These are phyloP conservation scores for Gastrodia elata DNA, from an alignment of 106 monocot species.

Conservation along the genomic window DNA sequence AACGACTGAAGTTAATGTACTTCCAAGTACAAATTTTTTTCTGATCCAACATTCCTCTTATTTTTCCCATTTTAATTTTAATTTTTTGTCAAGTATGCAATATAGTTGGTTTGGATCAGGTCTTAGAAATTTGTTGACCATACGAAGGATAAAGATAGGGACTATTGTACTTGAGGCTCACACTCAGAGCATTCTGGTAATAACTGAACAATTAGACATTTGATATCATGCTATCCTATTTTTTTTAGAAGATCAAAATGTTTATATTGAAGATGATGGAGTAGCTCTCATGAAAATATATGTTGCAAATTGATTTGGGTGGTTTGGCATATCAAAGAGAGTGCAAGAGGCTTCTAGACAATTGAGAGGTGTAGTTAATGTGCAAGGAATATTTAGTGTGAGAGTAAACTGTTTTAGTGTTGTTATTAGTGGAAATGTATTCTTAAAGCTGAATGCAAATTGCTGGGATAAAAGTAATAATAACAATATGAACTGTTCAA, in stretches of 20 bases:
- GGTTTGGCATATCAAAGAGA: neutral
- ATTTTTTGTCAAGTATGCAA: too few species aligned
- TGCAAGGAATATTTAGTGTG: too few species aligned
- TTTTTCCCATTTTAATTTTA: too few species aligned
- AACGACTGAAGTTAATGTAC: too few species aligned
- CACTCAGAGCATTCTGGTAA: neutral
- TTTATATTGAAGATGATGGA: neutral
- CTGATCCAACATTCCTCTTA: too few species aligned
- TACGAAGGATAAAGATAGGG: too few species aligned
- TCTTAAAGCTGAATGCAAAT: neutral
- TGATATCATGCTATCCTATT: neutral
- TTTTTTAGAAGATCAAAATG: neutral
- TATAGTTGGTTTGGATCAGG: too few species aligned
- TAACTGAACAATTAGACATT: neutral
- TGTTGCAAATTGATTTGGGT: neutral
- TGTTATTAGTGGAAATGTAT: neutral
- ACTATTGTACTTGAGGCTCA: neutral
- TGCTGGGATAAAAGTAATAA: conserved; percentile 3
- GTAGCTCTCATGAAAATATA: too few species aligned
- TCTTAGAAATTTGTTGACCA: too few species aligned
- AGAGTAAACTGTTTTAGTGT: neutral
- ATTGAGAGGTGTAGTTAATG: neutral
- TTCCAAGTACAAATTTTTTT: too few species aligned
- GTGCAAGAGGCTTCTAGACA: neutral
- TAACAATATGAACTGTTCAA: neutral